Percentiles rank a stretch among this genome's conserved stretches.
phyloP scores from a whole-genome alignment of 1,139 yeast genomes.

The Candida sojae region DNA sequence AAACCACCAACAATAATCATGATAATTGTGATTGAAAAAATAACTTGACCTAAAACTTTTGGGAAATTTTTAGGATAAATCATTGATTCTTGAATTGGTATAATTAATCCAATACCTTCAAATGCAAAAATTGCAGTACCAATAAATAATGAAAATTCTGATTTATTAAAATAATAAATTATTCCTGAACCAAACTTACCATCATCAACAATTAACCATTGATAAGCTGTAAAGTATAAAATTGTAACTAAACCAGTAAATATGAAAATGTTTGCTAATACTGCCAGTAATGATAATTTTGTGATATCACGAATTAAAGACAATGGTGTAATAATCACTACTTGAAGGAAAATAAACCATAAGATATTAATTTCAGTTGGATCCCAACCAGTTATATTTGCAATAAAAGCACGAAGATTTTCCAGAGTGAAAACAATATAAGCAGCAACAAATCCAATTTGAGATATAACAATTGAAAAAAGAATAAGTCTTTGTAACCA shows the following conservation, averaged over 20 bases:
- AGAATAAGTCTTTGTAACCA: conserved; percentile 70
- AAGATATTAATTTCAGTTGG: conserved; percentile 25
- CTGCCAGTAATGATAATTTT: conserved; percentile 82
- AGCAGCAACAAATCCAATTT: conserved; percentile 92
- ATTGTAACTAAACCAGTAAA: conserved; percentile 81
- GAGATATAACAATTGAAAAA: conserved; percentile 79
- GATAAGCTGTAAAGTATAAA: conserved; percentile 65
- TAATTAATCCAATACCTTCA: conserved; percentile 91
- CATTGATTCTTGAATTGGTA: conserved; percentile 97
- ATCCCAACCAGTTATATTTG: conserved; percentile 44
- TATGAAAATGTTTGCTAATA: conserved; percentile 86
- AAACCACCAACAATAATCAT: conserved; percentile 79
- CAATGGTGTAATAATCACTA: conserved; percentile 73
- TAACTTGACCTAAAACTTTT: conserved; percentile 67
- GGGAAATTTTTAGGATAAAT: conserved; percentile 75
- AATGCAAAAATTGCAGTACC: conserved; percentile 97
- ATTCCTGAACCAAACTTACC: conserved; percentile 51
- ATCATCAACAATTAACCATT: conserved; percentile 39
- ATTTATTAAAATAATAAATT: conserved; percentile 56
- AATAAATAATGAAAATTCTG: conserved; percentile 79
- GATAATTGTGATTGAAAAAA: conserved; percentile 71
- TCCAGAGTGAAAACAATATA: conserved; percentile 93
- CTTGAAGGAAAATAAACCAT: conserved; percentile 65
- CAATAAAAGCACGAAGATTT: conserved; percentile 66
- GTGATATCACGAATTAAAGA: conserved; percentile 88